These are phyloP conservation scores for Mucor circinelloides DNA, from an alignment of 371 early-diverging fungal species.

Conservation along the genomic window DNA sequence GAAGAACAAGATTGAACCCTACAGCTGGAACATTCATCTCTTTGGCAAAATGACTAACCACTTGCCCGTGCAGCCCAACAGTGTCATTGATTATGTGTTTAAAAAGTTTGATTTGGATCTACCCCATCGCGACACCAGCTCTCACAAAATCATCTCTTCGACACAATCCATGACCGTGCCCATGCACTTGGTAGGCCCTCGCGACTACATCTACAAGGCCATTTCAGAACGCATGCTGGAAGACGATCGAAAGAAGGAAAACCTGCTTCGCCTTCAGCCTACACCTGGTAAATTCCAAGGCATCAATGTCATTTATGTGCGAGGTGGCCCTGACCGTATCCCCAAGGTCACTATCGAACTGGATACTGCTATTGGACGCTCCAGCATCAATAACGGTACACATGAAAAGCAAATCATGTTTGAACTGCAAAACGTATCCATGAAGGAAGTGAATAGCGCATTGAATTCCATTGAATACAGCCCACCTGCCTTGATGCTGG, in stretches of 20 bases:
- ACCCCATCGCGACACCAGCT: slow-evolving; percentile 40
- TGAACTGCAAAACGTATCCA: slow-evolving; percentile 24
- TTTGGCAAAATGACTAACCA: slow-evolving; percentile 68
- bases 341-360: slow-evolving; percentile 25
- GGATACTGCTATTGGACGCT: slow-evolving; percentile 32
- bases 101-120: slow-evolving; percentile 56
- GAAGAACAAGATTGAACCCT: slow-evolving; percentile 36
- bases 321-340: slow-evolving; percentile 44
- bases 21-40: slow-evolving; percentile 57
- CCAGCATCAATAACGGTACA: slow-evolving; percentile 10
- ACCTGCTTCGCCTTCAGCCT: slow-evolving; percentile 31
- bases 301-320: slow-evolving; percentile 54
- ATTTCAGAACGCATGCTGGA: slow-evolving; percentile 25
- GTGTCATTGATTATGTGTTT: slow-evolving; percentile 56
- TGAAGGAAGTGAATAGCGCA: slow-evolving; percentile 41
- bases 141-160: slow-evolving; percentile 36
- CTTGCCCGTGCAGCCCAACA: slow-evolving; percentile 50
- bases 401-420: slow-evolving; percentile 10
- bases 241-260: slow-evolving; percentile 17
- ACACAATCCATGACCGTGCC: slow-evolving; percentile 33
- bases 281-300: slow-evolving; percentile 58
- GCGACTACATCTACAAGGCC: slow-evolving; percentile 36
- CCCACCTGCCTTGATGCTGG: slow-evolving; percentile 35
- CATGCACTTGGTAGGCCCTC: slow-evolving; percentile 31
- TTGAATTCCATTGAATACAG: slow-evolving; percentile 38